Evolutionary conservation across 495 filamentous ascomycete genomes (phyloP).

Genomic region (Neurospora sp.): DNA sequence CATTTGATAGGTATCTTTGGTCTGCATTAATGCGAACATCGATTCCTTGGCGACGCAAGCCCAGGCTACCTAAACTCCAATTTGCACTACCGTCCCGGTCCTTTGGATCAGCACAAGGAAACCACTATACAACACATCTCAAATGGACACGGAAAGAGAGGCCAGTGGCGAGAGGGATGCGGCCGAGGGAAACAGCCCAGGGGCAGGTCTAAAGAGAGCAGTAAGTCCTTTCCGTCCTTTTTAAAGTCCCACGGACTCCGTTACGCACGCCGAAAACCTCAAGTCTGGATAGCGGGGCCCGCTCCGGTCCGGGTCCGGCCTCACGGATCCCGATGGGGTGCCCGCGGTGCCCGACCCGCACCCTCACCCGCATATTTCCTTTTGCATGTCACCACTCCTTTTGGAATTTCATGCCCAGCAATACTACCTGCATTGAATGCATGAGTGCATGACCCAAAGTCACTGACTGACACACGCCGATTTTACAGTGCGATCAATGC

Average conservation of each 20-base stretch:
- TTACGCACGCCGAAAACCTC: neutral
- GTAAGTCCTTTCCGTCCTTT: neutral
- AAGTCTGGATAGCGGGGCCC: neutral
- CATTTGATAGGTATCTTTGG: neutral
- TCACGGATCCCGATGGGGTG: neutral
- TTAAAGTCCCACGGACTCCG: neutral
- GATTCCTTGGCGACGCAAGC: neutral
- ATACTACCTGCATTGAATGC: neutral
- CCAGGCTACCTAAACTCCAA: neutral
- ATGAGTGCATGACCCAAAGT: no score
- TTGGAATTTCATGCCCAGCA: neutral
- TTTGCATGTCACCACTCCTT: neutral
- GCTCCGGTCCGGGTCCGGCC: neutral
- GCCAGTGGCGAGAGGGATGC: neutral
- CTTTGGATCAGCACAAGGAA: neutral
- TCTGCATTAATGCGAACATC: neutral
- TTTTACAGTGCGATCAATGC: constrained; percentile 23
- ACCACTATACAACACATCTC: neutral
- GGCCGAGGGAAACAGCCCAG: neutral
- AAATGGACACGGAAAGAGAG: neutral
- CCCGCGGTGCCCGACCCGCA: neutral
- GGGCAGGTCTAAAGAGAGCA: neutral
- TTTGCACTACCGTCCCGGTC: neutral
- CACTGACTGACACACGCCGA: constrained; percentile 4
- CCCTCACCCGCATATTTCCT: neutral